A percentile compares a stretch with the other conserved stretches of the same genome.
These are phyloP conservation scores for Pseudocercospora macadamiae DNA, from an alignment of 2,329 filamentous ascomycete genomes.

Conservation along the genomic window DNA sequence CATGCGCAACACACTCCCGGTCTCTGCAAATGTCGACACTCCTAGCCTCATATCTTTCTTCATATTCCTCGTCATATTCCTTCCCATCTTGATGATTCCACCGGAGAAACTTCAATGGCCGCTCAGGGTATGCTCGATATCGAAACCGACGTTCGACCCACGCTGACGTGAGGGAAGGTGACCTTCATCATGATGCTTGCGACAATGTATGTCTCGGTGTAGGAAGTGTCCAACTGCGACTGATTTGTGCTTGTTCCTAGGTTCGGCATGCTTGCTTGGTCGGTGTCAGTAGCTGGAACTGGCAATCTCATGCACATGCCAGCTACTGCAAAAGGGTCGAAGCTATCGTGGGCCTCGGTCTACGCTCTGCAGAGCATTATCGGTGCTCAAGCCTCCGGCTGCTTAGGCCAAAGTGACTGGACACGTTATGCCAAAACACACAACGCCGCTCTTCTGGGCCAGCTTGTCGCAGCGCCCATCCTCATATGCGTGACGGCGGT, in stretches of 20 bases:
- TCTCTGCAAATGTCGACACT: constrained; percentile 22
- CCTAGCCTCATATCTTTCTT: constrained; percentile 23
- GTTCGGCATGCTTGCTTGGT: constrained; percentile 23
- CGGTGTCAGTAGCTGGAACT: constrained; percentile 9
- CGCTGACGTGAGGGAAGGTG: constrained; percentile 9
- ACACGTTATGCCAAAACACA: constrained; percentile 29
- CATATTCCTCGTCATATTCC: constrained; percentile 19
- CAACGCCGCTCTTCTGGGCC: constrained; percentile 21
- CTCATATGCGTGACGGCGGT: constrained; percentile 19
- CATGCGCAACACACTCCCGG: constrained; percentile 21
- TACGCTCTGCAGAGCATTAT: constrained; percentile 20
- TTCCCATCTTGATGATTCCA: constrained; percentile 17
- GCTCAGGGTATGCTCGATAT: background rate
- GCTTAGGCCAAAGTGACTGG: constrained; percentile 26
- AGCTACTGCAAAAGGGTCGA: constrained; percentile 16
- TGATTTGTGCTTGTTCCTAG: background rate
- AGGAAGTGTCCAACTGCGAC: background rate
- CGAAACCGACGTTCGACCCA: too few species aligned
- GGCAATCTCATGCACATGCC: constrained; percentile 18
- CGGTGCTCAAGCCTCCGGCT: constrained; percentile 19
- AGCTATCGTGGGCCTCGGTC: constrained; percentile 21
- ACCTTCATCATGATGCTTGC: constrained; percentile 20
- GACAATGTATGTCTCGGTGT: background rate
- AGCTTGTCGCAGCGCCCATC: constrained; percentile 41
- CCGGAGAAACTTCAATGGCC: constrained; percentile 22